Conservation (phyloP, 345 rosid species). For the Populus alba region DNA sequence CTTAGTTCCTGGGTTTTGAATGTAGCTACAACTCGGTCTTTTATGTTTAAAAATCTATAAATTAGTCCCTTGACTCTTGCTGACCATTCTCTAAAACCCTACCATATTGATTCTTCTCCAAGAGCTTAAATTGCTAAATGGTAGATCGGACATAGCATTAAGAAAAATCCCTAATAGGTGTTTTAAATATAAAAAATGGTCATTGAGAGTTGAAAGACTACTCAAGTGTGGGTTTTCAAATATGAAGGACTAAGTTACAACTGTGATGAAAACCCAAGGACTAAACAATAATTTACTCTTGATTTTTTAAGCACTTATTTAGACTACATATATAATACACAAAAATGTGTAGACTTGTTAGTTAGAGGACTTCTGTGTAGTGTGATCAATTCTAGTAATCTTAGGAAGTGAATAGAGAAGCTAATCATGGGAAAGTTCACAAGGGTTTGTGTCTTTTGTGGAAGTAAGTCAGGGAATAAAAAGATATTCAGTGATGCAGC, state of each 20-base stretch:
- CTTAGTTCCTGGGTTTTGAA: too few relatives aligned
- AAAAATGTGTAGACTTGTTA: background rate
- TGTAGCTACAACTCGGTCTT: too few relatives aligned
- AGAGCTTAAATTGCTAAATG: background rate
- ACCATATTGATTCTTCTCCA: too few relatives aligned
- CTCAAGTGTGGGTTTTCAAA: background rate
- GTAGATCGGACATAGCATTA: too few relatives aligned
- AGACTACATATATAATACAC: background rate
- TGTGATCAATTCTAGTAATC: background rate
- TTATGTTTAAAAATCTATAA: too few relatives aligned
- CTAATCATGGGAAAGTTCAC: conserved; percentile 34
- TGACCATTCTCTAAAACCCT: too few relatives aligned
- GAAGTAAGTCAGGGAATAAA: conserved; percentile 40
- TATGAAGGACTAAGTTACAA: background rate
- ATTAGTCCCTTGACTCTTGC: too few relatives aligned
- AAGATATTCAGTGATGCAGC: conserved; percentile 41
- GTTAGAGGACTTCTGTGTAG: background rate
- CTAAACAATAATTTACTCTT: background rate
- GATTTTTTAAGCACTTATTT: background rate
- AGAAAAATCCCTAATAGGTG: too few relatives aligned
- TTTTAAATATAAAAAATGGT: background rate
- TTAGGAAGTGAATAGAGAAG: background rate
- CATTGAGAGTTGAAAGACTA: background rate
- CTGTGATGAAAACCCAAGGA: background rate
- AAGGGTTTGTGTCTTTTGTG: conserved; percentile 49